phyloP scores from a whole-genome alignment of 306 rosid species.

The Cucurbita moschata region DNA sequence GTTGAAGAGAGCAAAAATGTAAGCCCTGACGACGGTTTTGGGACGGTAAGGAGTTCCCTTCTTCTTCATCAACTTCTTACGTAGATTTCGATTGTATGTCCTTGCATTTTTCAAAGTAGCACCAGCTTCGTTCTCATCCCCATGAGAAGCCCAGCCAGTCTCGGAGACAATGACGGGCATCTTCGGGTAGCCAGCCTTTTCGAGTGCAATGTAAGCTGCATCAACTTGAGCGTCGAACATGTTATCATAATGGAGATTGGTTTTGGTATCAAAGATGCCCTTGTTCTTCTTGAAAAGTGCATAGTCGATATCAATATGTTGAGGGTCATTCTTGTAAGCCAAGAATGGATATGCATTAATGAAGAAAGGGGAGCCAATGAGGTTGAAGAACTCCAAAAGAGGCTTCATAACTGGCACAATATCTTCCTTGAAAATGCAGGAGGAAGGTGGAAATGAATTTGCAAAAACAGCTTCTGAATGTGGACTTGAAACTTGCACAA shows the following conservation, averaged over 20 bases:
- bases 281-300: constrained; percentile 55
- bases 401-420: constrained; percentile 52
- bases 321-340: constrained; percentile 75
- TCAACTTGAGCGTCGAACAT: constrained; percentile 80
- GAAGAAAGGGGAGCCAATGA: constrained; percentile 63
- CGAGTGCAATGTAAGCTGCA: constrained; percentile 76
- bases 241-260: constrained; percentile 63
- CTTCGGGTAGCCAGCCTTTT: constrained; percentile 54
- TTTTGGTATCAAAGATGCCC: constrained; percentile 62
- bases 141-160: constrained; percentile 89
- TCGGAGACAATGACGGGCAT: constrained; percentile 75
- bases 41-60: constrained; percentile 89
- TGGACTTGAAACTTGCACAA: constrained; percentile 65
- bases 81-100: constrained; percentile 51
- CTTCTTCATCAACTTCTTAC: constrained; percentile 44
- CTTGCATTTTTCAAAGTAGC: constrained; percentile 40
- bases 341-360: constrained; percentile 90
- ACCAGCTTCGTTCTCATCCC: constrained; percentile 63
- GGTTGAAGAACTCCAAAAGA: constrained; percentile 59
- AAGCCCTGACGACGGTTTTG: constrained; percentile 45
- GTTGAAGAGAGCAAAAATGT: constrained; percentile 76
- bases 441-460: constrained; percentile 71
- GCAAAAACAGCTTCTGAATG: constrained; percentile 90
- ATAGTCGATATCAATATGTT: constrained; percentile 64
- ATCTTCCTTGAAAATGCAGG: constrained; percentile 66